phyloP scores from a whole-genome alignment of 768 basidiomycete species.

The Boletus subparvulus region DNA sequence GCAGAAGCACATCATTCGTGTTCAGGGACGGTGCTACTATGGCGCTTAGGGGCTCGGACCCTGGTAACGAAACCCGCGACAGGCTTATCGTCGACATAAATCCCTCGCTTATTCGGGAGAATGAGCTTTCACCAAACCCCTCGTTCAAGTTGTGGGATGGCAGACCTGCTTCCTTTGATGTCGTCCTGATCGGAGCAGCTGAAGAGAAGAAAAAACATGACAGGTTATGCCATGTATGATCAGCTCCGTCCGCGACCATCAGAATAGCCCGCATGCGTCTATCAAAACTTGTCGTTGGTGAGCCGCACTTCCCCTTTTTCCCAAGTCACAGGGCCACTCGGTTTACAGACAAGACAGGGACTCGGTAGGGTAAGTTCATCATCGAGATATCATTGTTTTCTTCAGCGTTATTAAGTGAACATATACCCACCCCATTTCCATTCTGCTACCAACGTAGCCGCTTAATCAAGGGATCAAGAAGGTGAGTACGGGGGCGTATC shows the following conservation, averaged over 20 bases:
- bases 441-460: conserved; percentile 8
- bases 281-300: too few relatives aligned
- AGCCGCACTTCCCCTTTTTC: background rate
- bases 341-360: background rate
- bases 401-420: conserved; percentile 10
- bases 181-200: background rate
- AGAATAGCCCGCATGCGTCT: background rate
- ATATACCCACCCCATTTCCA: conserved; percentile 2
- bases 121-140: background rate
- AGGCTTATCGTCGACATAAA: background rate
- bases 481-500: background rate
- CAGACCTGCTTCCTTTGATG: too few relatives aligned
- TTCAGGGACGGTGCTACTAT: background rate
- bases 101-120: too few relatives aligned
- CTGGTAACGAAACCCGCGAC: background rate
- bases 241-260: background rate
- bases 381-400: conserved; percentile 12
- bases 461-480: conserved; percentile 3
- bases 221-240: too few relatives aligned
- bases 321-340: background rate
- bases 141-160: background rate
- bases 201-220: background rate
- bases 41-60: too few relatives aligned
- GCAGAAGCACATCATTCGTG: background rate
- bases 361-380: background rate